Conservation (phyloP, 371 early-diverging fungal species). For the Batkoa obscura region DNA sequence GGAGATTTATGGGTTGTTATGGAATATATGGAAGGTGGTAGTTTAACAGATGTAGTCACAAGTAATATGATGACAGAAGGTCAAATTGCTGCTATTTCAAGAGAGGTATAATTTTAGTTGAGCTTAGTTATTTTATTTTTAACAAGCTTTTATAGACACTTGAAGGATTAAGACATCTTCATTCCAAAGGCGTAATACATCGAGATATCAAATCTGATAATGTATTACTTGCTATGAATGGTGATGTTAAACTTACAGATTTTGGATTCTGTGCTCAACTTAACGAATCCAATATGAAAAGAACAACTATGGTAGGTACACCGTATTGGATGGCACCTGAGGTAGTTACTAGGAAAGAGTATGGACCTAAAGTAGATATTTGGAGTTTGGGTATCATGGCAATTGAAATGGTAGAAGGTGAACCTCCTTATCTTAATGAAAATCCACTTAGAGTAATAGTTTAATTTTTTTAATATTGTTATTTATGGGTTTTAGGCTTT, state of each 20-base stretch:
- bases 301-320: constrained; percentile 85
- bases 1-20: constrained; percentile 89
- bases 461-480: background rate
- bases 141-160: constrained; percentile 28
- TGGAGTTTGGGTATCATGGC: constrained; percentile 96
- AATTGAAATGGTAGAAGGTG: constrained; percentile 84
- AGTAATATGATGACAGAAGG: constrained; percentile 85
- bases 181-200: constrained; percentile 86
- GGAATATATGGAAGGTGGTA: constrained; percentile 97
- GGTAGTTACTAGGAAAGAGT: constrained; percentile 82
- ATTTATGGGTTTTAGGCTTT: constrained; percentile 30
- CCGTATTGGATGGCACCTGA: constrained; percentile 96
- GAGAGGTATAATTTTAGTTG: constrained; percentile 27
- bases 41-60: constrained; percentile 79
- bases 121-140: background rate
- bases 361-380: constrained; percentile 86
- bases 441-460: constrained; percentile 49
- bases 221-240: constrained; percentile 63
- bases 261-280: constrained; percentile 91
- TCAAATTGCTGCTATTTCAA: constrained; percentile 83
- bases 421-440: constrained; percentile 89
- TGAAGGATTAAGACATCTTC: constrained; percentile 77
- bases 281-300: constrained; percentile 51
- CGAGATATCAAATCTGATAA: constrained; percentile 97
- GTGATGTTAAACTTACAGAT: constrained; percentile 87